phyloP scores from a whole-genome alignment of 768 basidiomycete genomes.

The Leccinum variicolor region DNA sequence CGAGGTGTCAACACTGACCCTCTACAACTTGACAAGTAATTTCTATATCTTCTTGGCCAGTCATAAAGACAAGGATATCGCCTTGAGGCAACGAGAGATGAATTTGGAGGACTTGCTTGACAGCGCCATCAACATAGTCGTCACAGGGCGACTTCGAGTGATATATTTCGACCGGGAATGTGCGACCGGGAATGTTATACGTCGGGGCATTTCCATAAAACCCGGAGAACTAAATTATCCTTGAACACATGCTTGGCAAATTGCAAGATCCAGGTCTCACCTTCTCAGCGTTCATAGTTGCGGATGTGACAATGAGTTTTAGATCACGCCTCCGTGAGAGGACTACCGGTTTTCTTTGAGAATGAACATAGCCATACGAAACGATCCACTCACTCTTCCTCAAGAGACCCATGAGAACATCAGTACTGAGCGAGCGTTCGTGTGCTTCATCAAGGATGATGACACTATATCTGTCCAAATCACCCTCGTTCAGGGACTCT shows the following conservation, averaged over 20 bases:
- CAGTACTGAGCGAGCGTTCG: constrained; percentile 95
- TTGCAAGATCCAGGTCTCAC: constrained; percentile 35
- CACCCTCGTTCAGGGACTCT: constrained; percentile 98
- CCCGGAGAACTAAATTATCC: constrained; percentile 70
- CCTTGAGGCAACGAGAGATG: constrained; percentile 91
- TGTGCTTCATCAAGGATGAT: constrained; percentile 99
- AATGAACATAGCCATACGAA: not conserved
- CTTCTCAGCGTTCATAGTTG: constrained; percentile 99
- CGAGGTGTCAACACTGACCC: constrained; percentile 45
- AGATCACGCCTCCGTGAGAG: constrained; percentile 88
- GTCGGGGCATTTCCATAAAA: constrained; percentile 96
- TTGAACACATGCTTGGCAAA: not conserved
- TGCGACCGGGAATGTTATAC: constrained; percentile 92
- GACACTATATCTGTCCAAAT: constrained; percentile 92
- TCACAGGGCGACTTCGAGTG: constrained; percentile 98
- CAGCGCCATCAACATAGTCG: constrained; percentile 97
- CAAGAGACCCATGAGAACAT: constrained; percentile 95
- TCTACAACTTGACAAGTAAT: constrained; percentile 92
- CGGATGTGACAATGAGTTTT: constrained; percentile 96
- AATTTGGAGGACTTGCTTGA: constrained; percentile 97
- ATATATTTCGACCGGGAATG: constrained; percentile 96
- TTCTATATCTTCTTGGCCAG: constrained; percentile 99
- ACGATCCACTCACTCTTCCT: constrained; percentile 70
- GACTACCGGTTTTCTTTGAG: constrained; percentile 40
- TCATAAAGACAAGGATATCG: constrained; percentile 99